Evolutionary conservation across 371 early-diverging fungal genomes (phyloP), one percentile per base, ranked within the genome.

Genomic region (Saksenaea vasiformis): DNA sequence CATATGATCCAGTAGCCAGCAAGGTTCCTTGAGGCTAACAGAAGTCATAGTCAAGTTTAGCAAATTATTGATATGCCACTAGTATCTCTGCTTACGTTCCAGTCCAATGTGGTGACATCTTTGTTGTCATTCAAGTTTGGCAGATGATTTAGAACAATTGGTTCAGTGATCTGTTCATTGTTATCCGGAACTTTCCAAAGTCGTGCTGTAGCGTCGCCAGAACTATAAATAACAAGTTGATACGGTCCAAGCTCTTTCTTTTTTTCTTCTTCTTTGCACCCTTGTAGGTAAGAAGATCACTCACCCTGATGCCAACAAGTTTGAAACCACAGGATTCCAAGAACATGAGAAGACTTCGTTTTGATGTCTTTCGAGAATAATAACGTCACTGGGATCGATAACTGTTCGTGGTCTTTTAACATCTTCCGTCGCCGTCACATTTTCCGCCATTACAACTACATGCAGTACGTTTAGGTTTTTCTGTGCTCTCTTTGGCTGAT

Each of bases 1-100:
- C 94, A 68, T 93, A 94, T n/a, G 91, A 87, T 10, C 95, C 98
- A 5, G 97, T 93, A 9, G 96, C 97, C 27, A 98, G 78, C 44
- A 90, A 70, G 31, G 82, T 85, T 34, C 97, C 98, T 4, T 81
- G 76, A 8, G 93, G 88, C 92, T 94, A 63, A 11, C 38, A 38
- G 34, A 54, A 36, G 5, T 37, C 28, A 43, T n/a, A 35, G 44
- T 22, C 11, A 44, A 53, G 47, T 11, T 24, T n/a, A 35, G 14
- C 54, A 35, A 27, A 51, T n/a, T n/a, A 1, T 27, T 19, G 28
- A 36, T 36, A 19, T 28, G 2, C 38, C 10, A 0, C 5, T 8
- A n/a, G n/a, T 2, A 53, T 22, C 24, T 11, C 51, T 47, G 70
- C 90, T 78, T 82, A 93, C 95, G 78, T 90, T 93, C 98, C 98